A percentile compares a stretch with the other conserved stretches of the same genome.
phyloP scores from a whole-genome alignment of 2,329 filamentous ascomycete species.

The Hymenoscyphus repandus region DNA sequence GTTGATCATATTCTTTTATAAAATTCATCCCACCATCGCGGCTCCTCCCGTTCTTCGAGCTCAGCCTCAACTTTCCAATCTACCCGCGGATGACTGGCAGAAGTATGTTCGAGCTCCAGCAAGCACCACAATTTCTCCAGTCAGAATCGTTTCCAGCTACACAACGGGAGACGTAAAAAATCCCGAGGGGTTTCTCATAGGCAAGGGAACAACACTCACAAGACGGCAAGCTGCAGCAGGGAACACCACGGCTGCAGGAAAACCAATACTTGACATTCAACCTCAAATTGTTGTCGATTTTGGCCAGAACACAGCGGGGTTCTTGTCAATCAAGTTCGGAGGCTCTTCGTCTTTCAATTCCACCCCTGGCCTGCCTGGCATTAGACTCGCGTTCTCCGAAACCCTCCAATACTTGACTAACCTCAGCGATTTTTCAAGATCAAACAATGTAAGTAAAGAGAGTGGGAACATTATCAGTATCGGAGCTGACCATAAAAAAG shows the following conservation, averaged over 20 bases:
- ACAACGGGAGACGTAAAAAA: slow-evolving; percentile 37
- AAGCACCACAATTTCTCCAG: slow-evolving; percentile 30
- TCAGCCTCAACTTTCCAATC: not conserved
- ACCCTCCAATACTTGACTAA: slow-evolving; percentile 39
- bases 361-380: slow-evolving; percentile 35
- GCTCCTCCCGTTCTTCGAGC: not conserved
- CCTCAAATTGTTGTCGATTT: slow-evolving; percentile 45
- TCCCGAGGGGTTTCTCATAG: slow-evolving; percentile 31
- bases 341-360: slow-evolving; percentile 25
- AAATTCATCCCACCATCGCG: not conserved
- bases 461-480: not conserved
- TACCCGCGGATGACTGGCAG: slow-evolving; percentile 30
- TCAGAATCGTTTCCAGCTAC: slow-evolving; percentile 29
- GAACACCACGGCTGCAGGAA: not conserved
- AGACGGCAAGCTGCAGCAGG: slow-evolving; percentile 4
- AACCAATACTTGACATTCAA: slow-evolving; percentile 4
- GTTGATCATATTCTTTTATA: slow-evolving; percentile 4
- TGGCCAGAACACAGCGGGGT: slow-evolving; percentile 42
- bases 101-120: slow-evolving; percentile 37
- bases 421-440: slow-evolving; percentile 44
- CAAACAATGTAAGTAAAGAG: slow-evolving; percentile 36
- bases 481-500: slow-evolving; percentile 14
- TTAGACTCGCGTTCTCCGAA: slow-evolving; percentile 46
- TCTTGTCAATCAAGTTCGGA: slow-evolving; percentile 39
- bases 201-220: slow-evolving; percentile 30